Evolutionary conservation across 2,329 filamentous ascomycete genomes (phyloP), one percentile per base, ranked within the genome.

Genomic region (Conoideocrella luteorostrata): DNA sequence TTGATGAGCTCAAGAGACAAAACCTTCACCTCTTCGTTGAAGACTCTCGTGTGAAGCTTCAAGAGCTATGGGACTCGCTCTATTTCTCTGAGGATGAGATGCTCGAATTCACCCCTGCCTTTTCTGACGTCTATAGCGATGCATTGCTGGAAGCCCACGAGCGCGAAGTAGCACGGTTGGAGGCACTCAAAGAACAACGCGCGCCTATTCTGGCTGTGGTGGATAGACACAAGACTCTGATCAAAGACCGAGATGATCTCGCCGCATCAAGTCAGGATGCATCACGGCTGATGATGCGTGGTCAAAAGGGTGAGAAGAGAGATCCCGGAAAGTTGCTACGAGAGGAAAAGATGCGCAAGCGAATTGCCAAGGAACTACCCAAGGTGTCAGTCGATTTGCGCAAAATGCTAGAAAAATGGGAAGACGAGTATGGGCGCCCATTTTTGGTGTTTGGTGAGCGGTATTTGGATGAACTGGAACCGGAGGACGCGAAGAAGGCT

Each of bases 61-160:
- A 97, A 63, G 90, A 94, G 58, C 78, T 98, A 1, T 98, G 94
- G 93, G 93, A 98, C 60, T 75, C 80, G 1, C 70, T 98, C 2
- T 97, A 93, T 69, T 90, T 94, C 59, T 95, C 88, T 0, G 93
- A 98, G 61, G 93, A 98, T 57, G 93, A 98, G 68, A 97, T 97
- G 90, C 79, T 97, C 45, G 90, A 96, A 53, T 98, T 98, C 55
- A 93, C 90, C 0, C 93, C 94, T 1, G 93, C 90, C 33, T 97
- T 97, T 62, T 95, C 89, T 10, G 93, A 97, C 60, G 91, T 96
- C 17, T 96, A 94, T 67, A 96, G 89, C 56, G 93, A 98, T 62
- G 93, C 93, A 4, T 76, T 98, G 9, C 78, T 98, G 0, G 90
- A 95, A 52, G 90, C 93, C 0, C 94, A 98, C 57, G 93, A 98